These are phyloP conservation scores for Amanita brunnescens DNA, from an alignment of 768 basidiomycete species.

Conservation along the genomic window DNA sequence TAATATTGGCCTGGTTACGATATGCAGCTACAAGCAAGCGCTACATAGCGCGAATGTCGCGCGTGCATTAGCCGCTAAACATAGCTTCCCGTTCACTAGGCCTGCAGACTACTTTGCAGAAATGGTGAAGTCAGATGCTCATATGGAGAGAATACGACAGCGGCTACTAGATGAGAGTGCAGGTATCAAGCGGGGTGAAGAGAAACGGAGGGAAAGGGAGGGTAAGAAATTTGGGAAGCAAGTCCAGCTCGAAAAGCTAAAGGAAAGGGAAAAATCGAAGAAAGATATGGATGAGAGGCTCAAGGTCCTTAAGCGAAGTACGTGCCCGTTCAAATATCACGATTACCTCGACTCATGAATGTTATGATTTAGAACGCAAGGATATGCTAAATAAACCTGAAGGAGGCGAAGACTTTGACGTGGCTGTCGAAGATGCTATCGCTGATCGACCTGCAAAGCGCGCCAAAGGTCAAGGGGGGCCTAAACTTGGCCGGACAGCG, in stretches of 20 bases:
- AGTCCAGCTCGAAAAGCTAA: slow-evolving; percentile 90
- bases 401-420: slow-evolving; percentile 65
- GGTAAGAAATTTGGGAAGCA: slow-evolving; percentile 99
- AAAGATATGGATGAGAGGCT: slow-evolving; percentile 87
- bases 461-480: slow-evolving; percentile 26
- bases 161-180: slow-evolving; percentile 83
- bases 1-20: slow-evolving; percentile 1
- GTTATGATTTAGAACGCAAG: slow-evolving; percentile 57
- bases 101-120: slow-evolving; percentile 95
- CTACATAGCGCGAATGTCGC: slow-evolving; percentile 75
- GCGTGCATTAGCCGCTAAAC: slow-evolving; percentile 65
- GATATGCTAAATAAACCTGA: slow-evolving; percentile 64
- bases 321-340: slow-evolving; percentile 17
- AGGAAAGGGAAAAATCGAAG: slow-evolving; percentile 82
- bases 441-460: slow-evolving; percentile 60
- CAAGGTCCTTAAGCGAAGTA: slow-evolving; percentile 87
- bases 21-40: slow-evolving; percentile 89
- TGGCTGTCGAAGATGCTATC: slow-evolving; percentile 87
- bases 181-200: slow-evolving; percentile 84
- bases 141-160: slow-evolving; percentile 96
- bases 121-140: slow-evolving; percentile 95
- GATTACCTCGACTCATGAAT: background rate
- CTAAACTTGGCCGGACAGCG: slow-evolving; percentile 43
- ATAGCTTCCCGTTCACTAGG: slow-evolving; percentile 80
- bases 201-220: slow-evolving; percentile 84